These are phyloP conservation scores for Tulasnella calospora DNA, from an alignment of 768 basidiomycete species.

Conservation along the genomic window DNA sequence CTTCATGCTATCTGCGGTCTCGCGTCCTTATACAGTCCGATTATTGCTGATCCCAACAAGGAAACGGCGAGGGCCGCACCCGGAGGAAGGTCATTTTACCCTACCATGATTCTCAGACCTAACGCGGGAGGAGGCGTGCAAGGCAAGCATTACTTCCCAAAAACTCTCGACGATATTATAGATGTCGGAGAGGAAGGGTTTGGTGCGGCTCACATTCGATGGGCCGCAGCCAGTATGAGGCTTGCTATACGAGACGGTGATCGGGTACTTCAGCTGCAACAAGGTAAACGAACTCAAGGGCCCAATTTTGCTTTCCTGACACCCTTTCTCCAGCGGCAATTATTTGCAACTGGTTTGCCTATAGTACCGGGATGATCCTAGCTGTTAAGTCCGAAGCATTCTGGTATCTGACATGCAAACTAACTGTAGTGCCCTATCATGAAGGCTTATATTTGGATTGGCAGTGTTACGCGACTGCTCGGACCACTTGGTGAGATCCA, in stretches of 20 bases:
- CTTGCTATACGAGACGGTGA: neutral
- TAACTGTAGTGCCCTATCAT: too few species aligned
- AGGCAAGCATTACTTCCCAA: neutral
- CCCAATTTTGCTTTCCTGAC: neutral
- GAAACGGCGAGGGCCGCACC: neutral
- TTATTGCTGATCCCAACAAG: neutral
- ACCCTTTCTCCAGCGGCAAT: neutral
- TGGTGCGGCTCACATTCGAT: constrained; percentile 3
- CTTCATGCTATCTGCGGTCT: constrained; percentile 26
- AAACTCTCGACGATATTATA: neutral
- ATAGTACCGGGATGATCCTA: neutral
- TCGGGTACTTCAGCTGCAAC: neutral
- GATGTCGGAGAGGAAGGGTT: neutral
- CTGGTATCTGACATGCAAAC: too few species aligned
- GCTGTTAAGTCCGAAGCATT: too few species aligned
- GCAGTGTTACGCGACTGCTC: neutral
- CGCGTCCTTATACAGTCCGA: constrained; percentile 19
- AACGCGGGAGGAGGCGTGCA: neutral
- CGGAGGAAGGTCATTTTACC: neutral
- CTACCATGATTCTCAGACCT: neutral
- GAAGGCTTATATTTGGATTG: neutral
- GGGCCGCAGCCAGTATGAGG: neutral
- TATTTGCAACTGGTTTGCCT: neutral
- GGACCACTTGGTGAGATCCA: neutral
- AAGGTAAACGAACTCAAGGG: neutral